Conservation (phyloP, 306 rosid genomes). For the cucumber (Cucumis sativus) region DNA sequence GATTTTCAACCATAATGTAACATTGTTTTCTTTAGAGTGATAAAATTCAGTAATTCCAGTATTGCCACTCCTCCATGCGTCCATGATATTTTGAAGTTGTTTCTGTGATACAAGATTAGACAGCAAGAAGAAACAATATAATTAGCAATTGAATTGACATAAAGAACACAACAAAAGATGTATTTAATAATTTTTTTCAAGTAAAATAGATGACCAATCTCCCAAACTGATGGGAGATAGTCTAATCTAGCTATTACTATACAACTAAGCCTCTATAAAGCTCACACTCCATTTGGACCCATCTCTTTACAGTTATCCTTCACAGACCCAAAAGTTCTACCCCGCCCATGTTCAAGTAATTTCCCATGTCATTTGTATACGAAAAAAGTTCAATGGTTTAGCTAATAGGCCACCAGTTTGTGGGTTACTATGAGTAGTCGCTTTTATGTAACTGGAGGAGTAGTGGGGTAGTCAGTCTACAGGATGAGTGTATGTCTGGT, state of each 20-base stretch:
- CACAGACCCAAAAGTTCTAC: not conserved
- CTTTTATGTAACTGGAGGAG: not conserved
- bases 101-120: not conserved
- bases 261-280: not conserved
- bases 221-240: not conserved
- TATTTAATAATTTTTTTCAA: not conserved
- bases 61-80: not conserved
- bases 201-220: not conserved
- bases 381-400: not conserved
- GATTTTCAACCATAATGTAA: not conserved
- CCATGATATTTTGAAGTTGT: not conserved
- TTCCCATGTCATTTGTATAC: not conserved
- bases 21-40: not conserved
- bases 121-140: not conserved
- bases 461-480: not conserved
- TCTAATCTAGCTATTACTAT: not conserved
- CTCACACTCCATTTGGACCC: not conserved
- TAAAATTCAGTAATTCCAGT: not conserved
- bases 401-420: not conserved
- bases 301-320: not conserved
- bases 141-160: not conserved
- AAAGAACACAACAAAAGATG: not conserved
- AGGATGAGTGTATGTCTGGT: not conserved
- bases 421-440: not conserved
- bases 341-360: not conserved